Evolutionary conservation across 169 alveolate genomes (phyloP).

Genomic region (Plasmodium falciparum): DNA sequence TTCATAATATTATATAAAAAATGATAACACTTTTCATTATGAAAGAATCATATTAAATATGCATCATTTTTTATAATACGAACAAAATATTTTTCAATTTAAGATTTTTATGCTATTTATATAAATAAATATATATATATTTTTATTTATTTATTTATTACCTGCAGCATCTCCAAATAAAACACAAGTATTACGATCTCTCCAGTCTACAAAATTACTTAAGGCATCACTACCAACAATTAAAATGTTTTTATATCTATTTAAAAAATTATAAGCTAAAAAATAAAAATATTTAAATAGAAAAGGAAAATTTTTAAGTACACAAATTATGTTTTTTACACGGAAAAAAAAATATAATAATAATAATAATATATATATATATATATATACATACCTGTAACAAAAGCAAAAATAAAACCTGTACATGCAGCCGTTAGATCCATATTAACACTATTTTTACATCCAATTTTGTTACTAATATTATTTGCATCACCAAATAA

Average conservation of each 20-base stretch:
- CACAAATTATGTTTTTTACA: conserved; percentile 3
- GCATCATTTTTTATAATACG: too few species aligned
- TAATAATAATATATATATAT: conserved; percentile 2
- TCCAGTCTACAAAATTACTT: conserved; percentile 82
- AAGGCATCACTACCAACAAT: conserved; percentile 82
- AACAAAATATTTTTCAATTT: too few species aligned
- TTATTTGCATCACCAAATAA: conserved; percentile 83
- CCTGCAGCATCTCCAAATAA: conserved; percentile 85
- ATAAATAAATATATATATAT: not conserved
- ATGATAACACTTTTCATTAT: too few species aligned
- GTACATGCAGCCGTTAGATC: conserved; percentile 85
- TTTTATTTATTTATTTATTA: conserved; percentile 16
- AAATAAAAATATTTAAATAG: not conserved
- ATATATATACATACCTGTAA: conserved; percentile 68
- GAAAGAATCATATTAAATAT: too few species aligned
- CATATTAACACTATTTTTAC: conserved; percentile 66
- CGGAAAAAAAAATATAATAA: not conserved
- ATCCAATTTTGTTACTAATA: conserved; percentile 71
- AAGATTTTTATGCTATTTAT: not conserved
- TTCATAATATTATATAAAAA: too few species aligned
- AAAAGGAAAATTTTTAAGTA: not conserved
- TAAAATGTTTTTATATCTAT: conserved; percentile 62
- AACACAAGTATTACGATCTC: conserved; percentile 82
- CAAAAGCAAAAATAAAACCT: conserved; percentile 81
- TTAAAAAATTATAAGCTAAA: conserved; percentile 53